Evolutionary conservation across 257 asterid genomes (phyloP).

Genomic region (Penstemon newberryi): DNA sequence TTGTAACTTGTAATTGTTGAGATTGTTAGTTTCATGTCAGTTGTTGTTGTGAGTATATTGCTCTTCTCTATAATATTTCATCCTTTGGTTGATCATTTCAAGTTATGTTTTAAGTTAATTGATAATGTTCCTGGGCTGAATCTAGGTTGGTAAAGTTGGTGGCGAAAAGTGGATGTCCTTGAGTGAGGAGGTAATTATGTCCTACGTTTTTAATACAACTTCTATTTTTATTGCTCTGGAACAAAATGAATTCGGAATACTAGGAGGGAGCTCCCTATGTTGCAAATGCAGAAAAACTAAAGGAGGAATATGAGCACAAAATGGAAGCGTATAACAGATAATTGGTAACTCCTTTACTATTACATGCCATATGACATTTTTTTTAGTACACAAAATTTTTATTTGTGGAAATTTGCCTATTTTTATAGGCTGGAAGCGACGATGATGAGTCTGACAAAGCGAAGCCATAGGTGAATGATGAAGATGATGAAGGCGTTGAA

Average conservation of each 20-base stretch:
- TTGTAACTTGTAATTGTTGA: too few species aligned
- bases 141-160: constrained; percentile 72
- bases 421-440: constrained; percentile 40
- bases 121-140: neutral
- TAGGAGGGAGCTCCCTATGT: constrained; percentile 63
- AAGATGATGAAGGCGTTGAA: constrained; percentile 54
- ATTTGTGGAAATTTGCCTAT: neutral
- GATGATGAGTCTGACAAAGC: constrained; percentile 75
- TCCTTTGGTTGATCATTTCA: neutral
- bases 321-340: constrained; percentile 71
- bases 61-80: neutral
- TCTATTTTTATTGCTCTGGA: too few species aligned
- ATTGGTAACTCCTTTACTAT: constrained; percentile 40
- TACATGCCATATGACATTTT: neutral
- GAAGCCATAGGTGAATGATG: constrained; percentile 60
- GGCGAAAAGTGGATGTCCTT: constrained; percentile 68
- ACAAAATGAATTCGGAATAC: neutral
- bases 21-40: too few species aligned
- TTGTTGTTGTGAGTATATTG: constrained; percentile 65
- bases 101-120: neutral
- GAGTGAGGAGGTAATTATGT: too few species aligned
- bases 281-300: constrained; percentile 54
- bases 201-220: too few species aligned
- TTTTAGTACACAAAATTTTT: neutral
- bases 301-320: constrained; percentile 53